Evolutionary conservation across 2,329 filamentous ascomycete genomes (phyloP), one percentile per base, ranked within the genome.

Genomic region (Alternaria dauci): DNA sequence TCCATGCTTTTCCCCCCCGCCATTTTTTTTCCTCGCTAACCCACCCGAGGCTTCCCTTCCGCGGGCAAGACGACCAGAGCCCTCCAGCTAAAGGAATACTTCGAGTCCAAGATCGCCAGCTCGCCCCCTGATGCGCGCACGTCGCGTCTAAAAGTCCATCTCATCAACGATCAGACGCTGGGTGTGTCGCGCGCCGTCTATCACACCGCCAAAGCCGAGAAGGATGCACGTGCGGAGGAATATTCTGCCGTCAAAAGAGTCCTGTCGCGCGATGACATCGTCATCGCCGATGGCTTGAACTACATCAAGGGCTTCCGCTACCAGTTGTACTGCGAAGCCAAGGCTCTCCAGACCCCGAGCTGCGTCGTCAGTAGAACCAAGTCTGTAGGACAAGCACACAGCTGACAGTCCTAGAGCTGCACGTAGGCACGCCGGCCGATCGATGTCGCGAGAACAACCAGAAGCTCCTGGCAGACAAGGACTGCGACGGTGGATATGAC

Each of bases 241-340:
- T 92, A 91, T 76, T 92, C 86, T 61, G 91, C 92, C 61, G 89
- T 94, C 46, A 94, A 94, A 82, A 85, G 92, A 43, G 85, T 89
- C 50, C 83, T 96, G 30, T 88, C 86, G 61, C 86, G 88, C 58
- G 87, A 88, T 71, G 90, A 92, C 72, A 88, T 96, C 59, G 91
- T 95, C 53, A 87, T 96, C 47, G 86, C 93, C 16, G 92, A 96
- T 75, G 88, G 89, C 1, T 81, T 92, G 61, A 95, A 95, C 79
- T 96, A 95, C 79, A 96, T 96, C 81, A 95, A 95, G 78, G 92
- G 92, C 38, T 95, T 91, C 87, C 85, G 92, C 50, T 96, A 96
- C 76, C 92, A 96, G 82, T 82, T 96, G 23, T 90, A 90, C 77
- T 94, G 92, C 81, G 92, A 95, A 79, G 88, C 92, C 38, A 95